Base-by-base conservation (phyloP, 164 flowering plant species). In the Buxus sempervirens region DNA sequence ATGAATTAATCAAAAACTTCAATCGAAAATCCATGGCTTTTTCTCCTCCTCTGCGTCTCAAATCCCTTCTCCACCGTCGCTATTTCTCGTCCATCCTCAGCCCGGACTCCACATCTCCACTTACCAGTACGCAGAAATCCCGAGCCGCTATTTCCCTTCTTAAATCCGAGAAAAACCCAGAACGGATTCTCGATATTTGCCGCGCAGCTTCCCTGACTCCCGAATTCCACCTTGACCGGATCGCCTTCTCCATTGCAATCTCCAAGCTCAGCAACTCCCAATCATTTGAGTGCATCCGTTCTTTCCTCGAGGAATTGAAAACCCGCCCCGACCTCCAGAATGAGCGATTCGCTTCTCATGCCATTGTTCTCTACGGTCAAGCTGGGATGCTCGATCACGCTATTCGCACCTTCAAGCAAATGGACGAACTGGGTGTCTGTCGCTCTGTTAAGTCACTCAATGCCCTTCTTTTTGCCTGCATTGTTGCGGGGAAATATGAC, bases 171-270 rank as follows among this genome's bases (percentile, higher is more conserved):
- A 25, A 66, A 16, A 77, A 88, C 78, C 96, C 97, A 0, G 79
- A 83, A 22, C 80, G 78, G 41, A 84, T 94, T 78, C 71, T 88
- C 72, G 85, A 84, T 21, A 86, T 91, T 71, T 90, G 88, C 85
- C 86, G 86, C 16, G 89, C 92, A 23, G 92, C 98, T 12, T 70
- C 86, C 15, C 91, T 93, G 57, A 77, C 88, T 0, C 92, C 96
- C 0, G 87, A 78, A 0, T 60, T 68, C 48, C 92, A 85, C 62
- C 84, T 88, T 71, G 97, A 89, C 68, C 88, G 96, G 28, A 55
- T 87, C 69, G 80, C 83, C 20, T 86, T 84, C 79, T 82, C 96
- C 32, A 38, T 82, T 63, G 96, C 97, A 66, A 72, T 93, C 64
- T 65, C 81, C 70, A 81, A 79, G 62, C 94, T 91, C 72, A 57